phyloP scores from a whole-genome alignment of 441 rosid genomes.

The Populus hybrid region DNA sequence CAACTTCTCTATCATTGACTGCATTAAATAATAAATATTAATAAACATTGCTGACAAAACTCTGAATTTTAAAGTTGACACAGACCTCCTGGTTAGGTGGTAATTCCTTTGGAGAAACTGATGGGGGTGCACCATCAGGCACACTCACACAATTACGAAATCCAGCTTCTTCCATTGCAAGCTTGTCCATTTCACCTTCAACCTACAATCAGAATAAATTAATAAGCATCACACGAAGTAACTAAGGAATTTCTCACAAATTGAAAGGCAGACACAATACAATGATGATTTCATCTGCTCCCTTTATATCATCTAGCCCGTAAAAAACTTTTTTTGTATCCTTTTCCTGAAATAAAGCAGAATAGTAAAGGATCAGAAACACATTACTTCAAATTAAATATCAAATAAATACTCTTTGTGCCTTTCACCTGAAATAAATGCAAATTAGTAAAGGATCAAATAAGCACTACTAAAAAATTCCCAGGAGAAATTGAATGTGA shows the following conservation, averaged over 20 bases:
- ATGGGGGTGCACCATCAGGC: constrained; percentile 94
- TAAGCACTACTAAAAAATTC: background rate
- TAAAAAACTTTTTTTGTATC: constrained; percentile 74
- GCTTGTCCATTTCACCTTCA: constrained; percentile 99
- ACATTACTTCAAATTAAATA: background rate
- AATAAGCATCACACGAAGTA: constrained; percentile 8
- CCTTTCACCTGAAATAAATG: constrained; percentile 66
- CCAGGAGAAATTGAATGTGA: background rate
- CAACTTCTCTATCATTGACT: background rate
- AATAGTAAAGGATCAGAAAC: constrained; percentile 8
- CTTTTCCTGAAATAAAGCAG: constrained; percentile 61
- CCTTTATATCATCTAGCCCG: constrained; percentile 82
- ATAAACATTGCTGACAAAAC: background rate
- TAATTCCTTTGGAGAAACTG: constrained; percentile 54
- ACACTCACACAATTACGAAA: constrained; percentile 89
- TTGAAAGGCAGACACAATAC: constrained; percentile 40
- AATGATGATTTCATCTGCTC: constrained; percentile 66
- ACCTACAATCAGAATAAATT: constrained; percentile 47
- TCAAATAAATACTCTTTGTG: constrained; percentile 50
- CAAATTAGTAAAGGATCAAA: constrained; percentile 8
- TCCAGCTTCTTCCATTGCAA: constrained; percentile 98
- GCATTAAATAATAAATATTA: background rate
- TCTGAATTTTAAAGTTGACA: constrained; percentile 5
- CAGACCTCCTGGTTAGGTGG: constrained; percentile 70
- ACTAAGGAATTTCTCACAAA: constrained; percentile 6